phyloP scores from a whole-genome alignment of 176 grass and related monocot genomes.

The Carex littledalei region DNA sequence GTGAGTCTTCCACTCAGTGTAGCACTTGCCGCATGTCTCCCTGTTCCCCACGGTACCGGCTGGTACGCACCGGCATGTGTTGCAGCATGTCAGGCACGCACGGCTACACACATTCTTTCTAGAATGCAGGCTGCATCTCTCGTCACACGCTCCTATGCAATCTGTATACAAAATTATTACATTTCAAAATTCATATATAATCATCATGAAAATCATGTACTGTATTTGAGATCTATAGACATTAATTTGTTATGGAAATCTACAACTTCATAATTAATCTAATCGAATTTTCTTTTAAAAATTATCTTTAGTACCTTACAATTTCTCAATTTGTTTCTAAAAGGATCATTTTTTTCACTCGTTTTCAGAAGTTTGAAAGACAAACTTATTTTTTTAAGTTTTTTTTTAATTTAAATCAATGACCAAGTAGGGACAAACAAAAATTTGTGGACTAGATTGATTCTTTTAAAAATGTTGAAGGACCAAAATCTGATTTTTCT shows the following conservation, averaged over 20 bases:
- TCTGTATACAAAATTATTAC: constrained; percentile 22
- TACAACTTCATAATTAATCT: no score
- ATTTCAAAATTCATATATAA: no score
- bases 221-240: no score
- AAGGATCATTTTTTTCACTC: no score
- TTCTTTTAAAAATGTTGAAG: not conserved
- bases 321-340: no score
- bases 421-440: no score
- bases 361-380: not conserved
- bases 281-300: no score
- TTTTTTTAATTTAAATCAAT: not conserved
- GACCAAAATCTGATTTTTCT: not conserved
- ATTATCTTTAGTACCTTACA: no score
- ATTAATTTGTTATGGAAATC: no score
- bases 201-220: no score
- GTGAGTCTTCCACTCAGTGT: constrained; percentile 85
- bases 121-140: constrained; percentile 57
- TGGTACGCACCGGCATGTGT: constrained; percentile 76
- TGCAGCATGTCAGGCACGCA: constrained; percentile 84
- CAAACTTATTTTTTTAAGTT: not conserved
- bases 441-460: no score
- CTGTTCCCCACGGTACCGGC: constrained; percentile 72
- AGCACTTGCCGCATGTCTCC: constrained; percentile 90
- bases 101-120: constrained; percentile 64
- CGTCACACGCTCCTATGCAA: constrained; percentile 59